Evolutionary conservation across 75 land plant genomes (phyloP).

Genomic region (Isoetes taiwanensis): DNA sequence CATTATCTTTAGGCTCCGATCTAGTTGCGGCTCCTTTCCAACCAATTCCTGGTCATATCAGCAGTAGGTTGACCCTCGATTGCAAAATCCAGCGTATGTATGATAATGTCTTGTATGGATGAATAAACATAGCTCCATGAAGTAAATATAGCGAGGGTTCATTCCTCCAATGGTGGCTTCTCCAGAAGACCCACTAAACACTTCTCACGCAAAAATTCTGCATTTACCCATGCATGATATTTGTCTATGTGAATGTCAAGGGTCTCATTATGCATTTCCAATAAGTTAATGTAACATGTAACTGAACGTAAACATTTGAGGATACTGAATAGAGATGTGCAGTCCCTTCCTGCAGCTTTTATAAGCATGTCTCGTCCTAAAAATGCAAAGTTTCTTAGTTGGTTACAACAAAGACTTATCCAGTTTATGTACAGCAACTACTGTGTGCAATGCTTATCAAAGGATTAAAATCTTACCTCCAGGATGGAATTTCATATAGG

Average conservation of each 20-base stretch:
- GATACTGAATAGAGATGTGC: constrained; percentile 97
- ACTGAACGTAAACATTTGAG: constrained; percentile 14
- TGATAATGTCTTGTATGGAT: no score
- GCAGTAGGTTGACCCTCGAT: no score
- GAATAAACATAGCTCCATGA: no score
- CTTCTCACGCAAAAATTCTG: constrained; percentile 77
- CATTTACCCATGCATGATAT: constrained; percentile 98
- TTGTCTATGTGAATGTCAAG: constrained; percentile 42
- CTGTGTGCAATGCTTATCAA: no score
- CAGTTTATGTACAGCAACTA: not conserved
- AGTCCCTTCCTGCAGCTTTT: constrained; percentile 94
- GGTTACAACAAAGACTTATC: not conserved
- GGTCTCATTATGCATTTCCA: not conserved
- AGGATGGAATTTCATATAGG: constrained; percentile 92
- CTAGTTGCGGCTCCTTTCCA: no score
- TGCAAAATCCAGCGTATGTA: no score
- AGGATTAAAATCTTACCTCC: constrained; percentile 48
- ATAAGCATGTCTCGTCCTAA: constrained; percentile 84
- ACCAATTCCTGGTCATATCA: no score
- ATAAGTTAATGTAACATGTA: not conserved
- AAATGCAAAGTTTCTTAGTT: not conserved
- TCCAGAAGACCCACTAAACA: constrained; percentile 80
- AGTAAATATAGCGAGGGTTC: no score
- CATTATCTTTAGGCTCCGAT: no score
- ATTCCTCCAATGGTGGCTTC: no score